Base-by-base conservation (phyloP, 2,329 filamentous ascomycete genomes). In the Chaetoscypha palmicola region DNA sequence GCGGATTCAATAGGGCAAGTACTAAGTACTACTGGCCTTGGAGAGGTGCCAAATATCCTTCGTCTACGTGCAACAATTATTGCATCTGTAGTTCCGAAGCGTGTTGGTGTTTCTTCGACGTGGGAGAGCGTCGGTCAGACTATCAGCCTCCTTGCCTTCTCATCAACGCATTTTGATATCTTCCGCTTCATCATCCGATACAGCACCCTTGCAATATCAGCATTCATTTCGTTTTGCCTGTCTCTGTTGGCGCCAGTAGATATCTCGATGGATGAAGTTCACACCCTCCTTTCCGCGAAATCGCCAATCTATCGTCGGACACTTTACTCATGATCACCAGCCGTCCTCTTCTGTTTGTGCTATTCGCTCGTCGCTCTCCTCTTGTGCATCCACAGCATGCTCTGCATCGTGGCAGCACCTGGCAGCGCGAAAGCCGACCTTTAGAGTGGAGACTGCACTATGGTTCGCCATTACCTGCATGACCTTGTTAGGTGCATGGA, bases 321-420 rank as follows among this genome's bases (percentile, higher is more conserved):
- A 4, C 26, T 36, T 31, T 20, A 17, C 12, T 32, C 39, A 47
- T 43, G 28, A 50, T 51, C 49, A 55, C 52, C 53, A 59, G 48
- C 53, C 50, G 50, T 49, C 26, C 38, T 32, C 26, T 26, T 39
- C 52, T 50, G 45, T 47, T 56, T 47, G 49, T 37, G 51, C 52
- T 20, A 58, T 58, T 60, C 57, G 53, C 47, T 46, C 36, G 45
- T 54, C 49, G 38, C 26, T 48, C 37, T 32, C 32, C 43, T 14
- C 14, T 37, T 32, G 48, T 46, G 48, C 56, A 49, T 45, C 43
- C 43, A 43, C 49, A 39, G 47, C 44, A 56, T 55, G 51, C 49
- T 57, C 48, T 54, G 51, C 54, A 52, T 58, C 56, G 55, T 59
- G 57, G 56, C 55, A 57, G 45, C 47, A 46, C 37, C 30, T 38